Base-by-base conservation (phyloP, 495 filamentous ascomycete genomes). In the Neurospora intermedia region DNA sequence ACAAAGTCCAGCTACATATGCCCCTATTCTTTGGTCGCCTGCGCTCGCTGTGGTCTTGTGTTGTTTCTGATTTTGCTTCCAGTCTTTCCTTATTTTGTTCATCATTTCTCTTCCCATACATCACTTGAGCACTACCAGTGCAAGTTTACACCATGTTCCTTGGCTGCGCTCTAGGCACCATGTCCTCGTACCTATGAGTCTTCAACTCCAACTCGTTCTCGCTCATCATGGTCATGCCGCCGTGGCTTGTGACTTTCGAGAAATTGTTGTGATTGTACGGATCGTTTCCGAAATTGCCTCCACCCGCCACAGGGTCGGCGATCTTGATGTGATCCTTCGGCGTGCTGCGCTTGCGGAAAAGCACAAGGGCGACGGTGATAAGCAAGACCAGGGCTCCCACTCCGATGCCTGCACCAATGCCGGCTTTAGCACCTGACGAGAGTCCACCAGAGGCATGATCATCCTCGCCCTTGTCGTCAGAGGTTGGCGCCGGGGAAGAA, bases 141-240 rank as follows among this genome's bases (percentile, higher is more conserved):
- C 23, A 18, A 59, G 39, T 18, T 81, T 77, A 85, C 11, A 86
- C 82, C 84, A 86, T 85, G 18, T 79, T 78, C 69, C 78, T 78
- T 20, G 85, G 85, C 72, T 81, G 74, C 45, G 81, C 76, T 23
- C 82, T 76, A 54, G 83, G 83, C 11, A 80, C 62, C 82, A 87
- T 81, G 54, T 86, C 83, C 73, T 87, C 84, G 72, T 87, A 87
- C 35, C 82, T 80, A 20, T 78, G 80, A 20, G 81, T 81, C 70
- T 82, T 80, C 71, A 80, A 75, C 73, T 85, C 83, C 43, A 85
- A 74, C 41, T 83, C 81, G 43, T 76, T 76, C 54, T 62, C 54
- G 54, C 5, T 62, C 54, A 62, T 62, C 2, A 62, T 62, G 54
- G 54, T 62, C 23, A 62, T 62, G 54, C 54, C 54, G 2, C 27